A percentile compares a stretch with the other conserved stretches of the same genome.
These are phyloP conservation scores for Eucalyptus virginea DNA, from an alignment of 345 rosid genomes.

Conservation along the genomic window DNA sequence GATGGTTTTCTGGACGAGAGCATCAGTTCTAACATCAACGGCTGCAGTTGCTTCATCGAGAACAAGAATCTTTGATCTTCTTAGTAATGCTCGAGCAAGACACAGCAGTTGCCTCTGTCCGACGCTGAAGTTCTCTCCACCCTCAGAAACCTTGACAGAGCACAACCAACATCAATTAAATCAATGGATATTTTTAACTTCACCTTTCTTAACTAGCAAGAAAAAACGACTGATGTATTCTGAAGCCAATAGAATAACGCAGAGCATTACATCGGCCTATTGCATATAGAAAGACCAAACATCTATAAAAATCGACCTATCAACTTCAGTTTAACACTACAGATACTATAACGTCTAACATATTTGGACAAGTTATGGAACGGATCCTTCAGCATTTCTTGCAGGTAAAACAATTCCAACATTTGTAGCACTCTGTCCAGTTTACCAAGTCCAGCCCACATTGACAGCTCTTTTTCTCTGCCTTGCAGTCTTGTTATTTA, in stretches of 20 bases:
- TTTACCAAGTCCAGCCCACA: not conserved
- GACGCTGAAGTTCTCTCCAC: constrained; percentile 77
- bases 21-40: constrained; percentile 87
- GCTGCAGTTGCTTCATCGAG: constrained; percentile 12
- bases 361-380: not conserved
- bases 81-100: constrained; percentile 79
- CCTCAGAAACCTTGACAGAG: not conserved
- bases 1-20: constrained; percentile 81
- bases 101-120: constrained; percentile 89
- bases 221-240: no score
- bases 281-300: not conserved
- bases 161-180: not conserved
- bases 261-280: not conserved
- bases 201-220: not conserved
- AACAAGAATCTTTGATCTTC: constrained; percentile 84
- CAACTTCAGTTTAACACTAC: not conserved
- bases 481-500: not conserved
- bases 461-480: not conserved
- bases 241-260: not conserved
- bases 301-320: not conserved
- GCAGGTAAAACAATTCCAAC: not conserved
- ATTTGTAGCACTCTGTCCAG: not conserved
- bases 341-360: not conserved
- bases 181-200: not conserved
- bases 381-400: not conserved